Conservation (phyloP, 176 grass and related monocot species). For the Ensete ventricosum region DNA sequence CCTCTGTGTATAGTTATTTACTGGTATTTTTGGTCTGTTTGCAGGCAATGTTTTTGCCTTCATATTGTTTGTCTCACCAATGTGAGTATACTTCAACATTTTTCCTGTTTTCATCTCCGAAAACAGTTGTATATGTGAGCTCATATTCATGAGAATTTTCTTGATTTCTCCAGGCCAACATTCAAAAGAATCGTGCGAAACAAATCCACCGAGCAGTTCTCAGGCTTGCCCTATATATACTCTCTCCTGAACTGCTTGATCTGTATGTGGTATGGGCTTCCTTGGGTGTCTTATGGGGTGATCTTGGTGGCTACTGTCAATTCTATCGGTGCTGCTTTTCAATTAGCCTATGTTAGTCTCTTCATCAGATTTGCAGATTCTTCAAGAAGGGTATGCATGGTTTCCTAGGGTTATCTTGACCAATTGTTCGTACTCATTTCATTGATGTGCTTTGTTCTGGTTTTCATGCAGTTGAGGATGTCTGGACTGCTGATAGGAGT, state of each 20-base stretch:
- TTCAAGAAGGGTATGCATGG: constrained; percentile 36
- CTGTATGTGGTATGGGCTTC: constrained; percentile 93
- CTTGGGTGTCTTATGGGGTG: constrained; percentile 77
- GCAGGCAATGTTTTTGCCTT: constrained; percentile 89
- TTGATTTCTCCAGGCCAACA: constrained; percentile 50
- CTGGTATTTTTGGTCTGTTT: constrained; percentile 6
- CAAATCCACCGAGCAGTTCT: constrained; percentile 92
- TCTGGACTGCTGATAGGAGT: constrained; percentile 40
- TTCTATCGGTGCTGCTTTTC: constrained; percentile 70
- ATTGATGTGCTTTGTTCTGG: background rate
- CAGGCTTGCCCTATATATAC: constrained; percentile 81
- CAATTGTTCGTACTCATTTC: background rate
- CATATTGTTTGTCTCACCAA: constrained; percentile 81
- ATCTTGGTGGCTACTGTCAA: constrained; percentile 73
- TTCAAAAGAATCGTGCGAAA: constrained; percentile 72
- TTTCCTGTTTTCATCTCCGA: background rate
- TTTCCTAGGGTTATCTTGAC: background rate
- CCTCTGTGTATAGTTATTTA: no score
- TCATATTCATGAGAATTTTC: background rate
- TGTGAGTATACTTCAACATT: constrained; percentile 37
- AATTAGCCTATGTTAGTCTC: constrained; percentile 58
- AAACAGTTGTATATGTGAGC: background rate
- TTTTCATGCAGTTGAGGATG: constrained; percentile 57
- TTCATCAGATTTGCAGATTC: constrained; percentile 61
- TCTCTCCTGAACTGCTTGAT: constrained; percentile 91